Conservation (phyloP, 331 rosid genomes). For the Acacia concinna region DNA sequence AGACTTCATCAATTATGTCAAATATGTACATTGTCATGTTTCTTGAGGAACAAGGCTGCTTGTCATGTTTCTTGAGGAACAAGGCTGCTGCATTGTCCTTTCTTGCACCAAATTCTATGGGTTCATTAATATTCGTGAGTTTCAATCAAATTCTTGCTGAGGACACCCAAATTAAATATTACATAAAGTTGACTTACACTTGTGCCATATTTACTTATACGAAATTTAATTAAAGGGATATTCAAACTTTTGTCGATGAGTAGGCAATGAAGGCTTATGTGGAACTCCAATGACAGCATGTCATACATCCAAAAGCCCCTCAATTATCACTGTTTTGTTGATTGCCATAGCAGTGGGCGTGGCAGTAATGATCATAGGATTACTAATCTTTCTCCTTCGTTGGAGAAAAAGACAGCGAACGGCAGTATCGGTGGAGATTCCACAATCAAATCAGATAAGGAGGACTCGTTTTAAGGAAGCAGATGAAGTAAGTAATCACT, state of each 20-base stretch:
- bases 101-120: not conserved
- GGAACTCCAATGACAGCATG: constrained; percentile 67
- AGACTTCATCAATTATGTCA: not conserved
- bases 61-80: not conserved
- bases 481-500: constrained; percentile 6
- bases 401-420: constrained; percentile 20
- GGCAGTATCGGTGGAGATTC: constrained; percentile 39
- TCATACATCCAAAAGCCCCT: constrained; percentile 20
- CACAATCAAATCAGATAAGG: not conserved
- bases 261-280: constrained; percentile 74
- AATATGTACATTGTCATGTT: not conserved
- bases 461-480: not conserved
- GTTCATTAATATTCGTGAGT: not conserved
- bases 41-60: not conserved
- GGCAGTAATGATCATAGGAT: constrained; percentile 48
- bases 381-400: constrained; percentile 41
- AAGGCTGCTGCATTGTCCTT: not conserved
- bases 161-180: not conserved
- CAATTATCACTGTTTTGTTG: constrained; percentile 38
- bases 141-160: not conserved
- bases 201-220: not conserved
- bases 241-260: constrained; percentile 6
- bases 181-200: not conserved
- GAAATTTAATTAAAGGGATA: not conserved
- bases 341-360: constrained; percentile 42